Percentiles rank a stretch among this genome's conserved stretches.
Conservation (phyloP, 768 basidiomycete genomes). For the Asterophora parasitica region DNA sequence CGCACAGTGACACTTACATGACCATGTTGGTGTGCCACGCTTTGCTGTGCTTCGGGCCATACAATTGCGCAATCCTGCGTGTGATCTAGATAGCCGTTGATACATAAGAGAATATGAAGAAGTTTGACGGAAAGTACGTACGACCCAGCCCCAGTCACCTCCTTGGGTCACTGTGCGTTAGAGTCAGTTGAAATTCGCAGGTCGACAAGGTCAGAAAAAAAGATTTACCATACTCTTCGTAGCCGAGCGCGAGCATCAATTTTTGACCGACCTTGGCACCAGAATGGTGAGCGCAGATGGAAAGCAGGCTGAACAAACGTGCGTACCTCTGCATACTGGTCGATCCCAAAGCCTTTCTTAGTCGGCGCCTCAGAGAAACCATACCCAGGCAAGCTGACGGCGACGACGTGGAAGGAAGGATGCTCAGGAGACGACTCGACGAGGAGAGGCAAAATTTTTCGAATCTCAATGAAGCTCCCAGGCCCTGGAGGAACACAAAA, state of each 20-base stretch:
- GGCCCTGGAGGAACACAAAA: conserved; percentile 40
- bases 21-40: conserved; percentile 50
- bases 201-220: too few relatives aligned
- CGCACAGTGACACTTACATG: too few relatives aligned
- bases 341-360: conserved; percentile 44
- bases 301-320: conserved; percentile 17
- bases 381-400: conserved; percentile 52
- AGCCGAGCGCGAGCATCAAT: conserved; percentile 45
- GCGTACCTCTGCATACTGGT: conserved; percentile 51
- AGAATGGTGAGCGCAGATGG: neutral
- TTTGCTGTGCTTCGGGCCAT: conserved; percentile 37
- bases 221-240: conserved; percentile 38
- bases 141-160: conserved; percentile 42
- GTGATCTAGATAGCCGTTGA: conserved; percentile 17
- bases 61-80: conserved; percentile 22
- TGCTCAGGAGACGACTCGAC: conserved; percentile 34
- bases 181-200: neutral
- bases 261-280: conserved; percentile 39
- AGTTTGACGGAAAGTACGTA: conserved; percentile 20
- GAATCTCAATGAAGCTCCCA: conserved; percentile 53
- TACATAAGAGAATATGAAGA: too few relatives aligned
- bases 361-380: conserved; percentile 56
- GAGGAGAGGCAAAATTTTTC: conserved; percentile 54
- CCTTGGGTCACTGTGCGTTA: conserved; percentile 39
- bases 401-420: conserved; percentile 65